phyloP scores from a whole-genome alignment of 2,329 filamentous ascomycete genomes.

The Claviceps maximensis region DNA sequence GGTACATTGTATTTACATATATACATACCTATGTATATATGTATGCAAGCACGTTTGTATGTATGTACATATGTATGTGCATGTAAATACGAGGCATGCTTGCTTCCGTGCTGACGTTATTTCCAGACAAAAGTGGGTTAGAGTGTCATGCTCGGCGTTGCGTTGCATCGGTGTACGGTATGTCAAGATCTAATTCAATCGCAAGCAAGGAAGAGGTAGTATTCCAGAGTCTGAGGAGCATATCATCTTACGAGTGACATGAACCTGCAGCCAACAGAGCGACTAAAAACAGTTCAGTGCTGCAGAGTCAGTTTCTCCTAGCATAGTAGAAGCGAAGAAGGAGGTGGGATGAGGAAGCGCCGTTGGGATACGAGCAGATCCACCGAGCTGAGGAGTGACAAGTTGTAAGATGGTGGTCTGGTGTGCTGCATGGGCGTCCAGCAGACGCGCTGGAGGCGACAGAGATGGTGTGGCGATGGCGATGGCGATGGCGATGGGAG shows the following conservation, averaged over 20 bases:
- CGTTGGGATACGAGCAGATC: background rate
- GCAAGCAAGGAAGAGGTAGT: background rate
- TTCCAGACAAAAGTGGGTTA: too few species aligned
- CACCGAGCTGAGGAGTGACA: background rate
- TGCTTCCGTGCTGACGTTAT: background rate
- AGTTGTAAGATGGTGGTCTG: background rate
- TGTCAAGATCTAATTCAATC: background rate
- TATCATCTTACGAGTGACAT: background rate
- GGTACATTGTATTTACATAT: too few species aligned
- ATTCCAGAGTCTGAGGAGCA: background rate
- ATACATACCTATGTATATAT: too few species aligned
- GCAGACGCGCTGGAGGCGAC: background rate
- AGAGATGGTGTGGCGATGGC: background rate
- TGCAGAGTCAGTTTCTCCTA: background rate
- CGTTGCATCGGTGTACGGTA: too few species aligned
- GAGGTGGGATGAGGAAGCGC: background rate
- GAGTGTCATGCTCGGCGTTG: too few species aligned
- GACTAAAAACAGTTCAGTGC: background rate
- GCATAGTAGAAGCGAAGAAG: background rate
- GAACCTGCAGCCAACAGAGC: background rate
- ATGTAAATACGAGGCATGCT: too few species aligned
- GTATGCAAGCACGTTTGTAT: too few species aligned
- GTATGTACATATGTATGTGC: too few species aligned
- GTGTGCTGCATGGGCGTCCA: background rate
- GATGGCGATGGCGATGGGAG: background rate